Evolutionary conservation across 495 filamentous ascomycete genomes (phyloP).

Genomic region (Lindgomyces ingoldianus): DNA sequence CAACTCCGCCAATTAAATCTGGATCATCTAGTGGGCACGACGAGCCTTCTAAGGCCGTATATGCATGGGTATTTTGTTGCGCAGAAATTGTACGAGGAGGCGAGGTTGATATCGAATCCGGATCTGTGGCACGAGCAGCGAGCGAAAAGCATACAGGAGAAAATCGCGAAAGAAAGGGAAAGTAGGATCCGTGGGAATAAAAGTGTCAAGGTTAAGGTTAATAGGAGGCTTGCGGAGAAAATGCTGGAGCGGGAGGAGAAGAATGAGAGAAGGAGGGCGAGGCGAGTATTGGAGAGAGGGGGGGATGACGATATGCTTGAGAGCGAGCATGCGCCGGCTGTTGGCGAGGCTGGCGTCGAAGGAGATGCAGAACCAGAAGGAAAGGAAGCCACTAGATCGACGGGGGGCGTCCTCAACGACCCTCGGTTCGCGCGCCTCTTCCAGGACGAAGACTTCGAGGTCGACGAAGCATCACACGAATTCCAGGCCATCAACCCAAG

Average conservation of each 20-base stretch:
- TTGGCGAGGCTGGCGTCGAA: background rate
- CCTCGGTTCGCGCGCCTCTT: conserved; percentile 85
- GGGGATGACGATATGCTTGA: conserved; percentile 51
- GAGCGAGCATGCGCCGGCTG: background rate
- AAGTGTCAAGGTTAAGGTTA: conserved; percentile 88
- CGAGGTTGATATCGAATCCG: conserved; percentile 85
- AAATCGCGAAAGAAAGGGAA: conserved; percentile 90
- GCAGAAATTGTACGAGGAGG: conserved; percentile 90
- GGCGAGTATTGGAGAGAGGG: conserved; percentile 57
- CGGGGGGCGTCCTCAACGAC: conserved; percentile 67
- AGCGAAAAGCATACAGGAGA: conserved; percentile 81
- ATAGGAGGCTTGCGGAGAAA: conserved; percentile 80
- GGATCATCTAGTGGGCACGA: conserved; percentile 83
- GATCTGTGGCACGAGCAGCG: conserved; percentile 89
- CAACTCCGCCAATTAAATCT: conserved; percentile 79
- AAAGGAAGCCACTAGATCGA: conserved; percentile 29
- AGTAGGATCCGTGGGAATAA: conserved; percentile 89
- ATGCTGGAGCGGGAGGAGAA: conserved; percentile 78
- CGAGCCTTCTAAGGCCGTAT: conserved; percentile 83
- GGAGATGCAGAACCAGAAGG: conserved; percentile 34
- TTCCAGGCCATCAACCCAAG: conserved; percentile 87
- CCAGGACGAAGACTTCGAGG: conserved; percentile 86
- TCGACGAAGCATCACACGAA: conserved; percentile 87
- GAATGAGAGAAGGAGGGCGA: conserved; percentile 65
- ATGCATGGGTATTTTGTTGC: conserved; percentile 99